These are phyloP conservation scores for Lasiosphaeriaceae sp. DNA, from an alignment of 495 filamentous ascomycete genomes.

Conservation along the genomic window DNA sequence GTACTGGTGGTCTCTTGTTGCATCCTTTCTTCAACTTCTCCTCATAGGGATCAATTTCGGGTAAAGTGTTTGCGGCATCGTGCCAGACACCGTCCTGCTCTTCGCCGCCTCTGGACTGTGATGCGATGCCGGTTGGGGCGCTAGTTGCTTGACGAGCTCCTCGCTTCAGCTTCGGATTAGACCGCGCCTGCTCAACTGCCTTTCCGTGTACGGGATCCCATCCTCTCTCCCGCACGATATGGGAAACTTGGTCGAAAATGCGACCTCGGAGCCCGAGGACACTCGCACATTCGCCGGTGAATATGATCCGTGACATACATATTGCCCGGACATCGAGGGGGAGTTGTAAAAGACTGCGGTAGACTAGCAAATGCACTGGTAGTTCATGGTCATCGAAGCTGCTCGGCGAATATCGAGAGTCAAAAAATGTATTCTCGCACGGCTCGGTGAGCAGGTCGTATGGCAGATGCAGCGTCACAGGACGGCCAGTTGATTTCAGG, in stretches of 20 bases:
- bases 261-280: conserved; percentile 80
- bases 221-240: conserved; percentile 58
- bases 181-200: conserved; percentile 51
- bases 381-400: conserved; percentile 81
- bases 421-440: conserved; percentile 72
- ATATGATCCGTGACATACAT: conserved; percentile 87
- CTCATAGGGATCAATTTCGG: conserved; percentile 61
- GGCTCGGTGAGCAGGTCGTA: conserved; percentile 68
- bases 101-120: conserved; percentile 7
- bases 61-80: conserved; percentile 41
- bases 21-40: conserved; percentile 53
- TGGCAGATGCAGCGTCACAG: conserved; percentile 55
- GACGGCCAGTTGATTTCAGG: conserved; percentile 43
- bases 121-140: conserved; percentile 13
- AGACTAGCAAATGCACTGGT: conserved; percentile 68
- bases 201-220: conserved; percentile 75
- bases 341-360: conserved; percentile 67
- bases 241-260: conserved; percentile 68
- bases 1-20: conserved; percentile 43
- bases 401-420: conserved; percentile 37
- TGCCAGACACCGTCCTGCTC: conserved; percentile 31
- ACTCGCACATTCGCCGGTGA: conserved; percentile 76
- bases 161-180: conserved; percentile 48
- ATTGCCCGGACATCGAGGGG: conserved; percentile 76
- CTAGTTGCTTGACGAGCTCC: conserved; percentile 27